These are phyloP conservation scores for Candida tallmaniae DNA, from an alignment of 805 yeast genomes.

Conservation along the genomic window DNA sequence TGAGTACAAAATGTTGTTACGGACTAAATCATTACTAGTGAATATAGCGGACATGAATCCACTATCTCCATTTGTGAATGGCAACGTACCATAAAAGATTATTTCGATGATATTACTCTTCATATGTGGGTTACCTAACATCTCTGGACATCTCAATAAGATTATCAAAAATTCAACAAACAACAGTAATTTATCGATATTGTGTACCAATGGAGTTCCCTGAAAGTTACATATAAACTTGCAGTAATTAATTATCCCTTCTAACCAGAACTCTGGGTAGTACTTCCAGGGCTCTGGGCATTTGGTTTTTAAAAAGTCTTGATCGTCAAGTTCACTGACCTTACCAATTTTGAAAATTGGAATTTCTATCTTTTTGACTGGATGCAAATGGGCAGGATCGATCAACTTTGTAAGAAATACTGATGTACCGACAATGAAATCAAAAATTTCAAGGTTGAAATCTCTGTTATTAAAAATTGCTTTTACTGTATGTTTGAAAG, in stretches of 20 bases:
- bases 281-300: slow-evolving; percentile 76
- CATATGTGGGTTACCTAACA: slow-evolving; percentile 88
- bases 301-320: slow-evolving; percentile 60
- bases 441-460: slow-evolving; percentile 65
- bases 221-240: slow-evolving; percentile 55
- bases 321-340: slow-evolving; percentile 68
- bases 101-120: slow-evolving; percentile 81
- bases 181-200: slow-evolving; percentile 46
- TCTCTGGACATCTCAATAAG: slow-evolving; percentile 77
- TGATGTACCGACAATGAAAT: slow-evolving; percentile 71
- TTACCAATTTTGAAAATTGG: slow-evolving; percentile 54
- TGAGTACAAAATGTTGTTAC: slow-evolving; percentile 69
- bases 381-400: slow-evolving; percentile 68
- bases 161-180: slow-evolving; percentile 71
- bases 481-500: slow-evolving; percentile 54
- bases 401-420: slow-evolving; percentile 66
- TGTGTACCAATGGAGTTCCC: slow-evolving; percentile 53
- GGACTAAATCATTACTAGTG: slow-evolving; percentile 57
- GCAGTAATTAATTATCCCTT: slow-evolving; percentile 72
- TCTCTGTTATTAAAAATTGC: slow-evolving; percentile 56
- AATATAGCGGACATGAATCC: slow-evolving; percentile 73
- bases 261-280: slow-evolving; percentile 81
- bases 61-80: slow-evolving; percentile 49
- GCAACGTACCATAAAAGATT: slow-evolving; percentile 68
- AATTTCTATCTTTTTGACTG: slow-evolving; percentile 44